Evolutionary conservation across 2,329 filamentous ascomycete genomes (phyloP).

Genomic region (Penicillium corylophilum): DNA sequence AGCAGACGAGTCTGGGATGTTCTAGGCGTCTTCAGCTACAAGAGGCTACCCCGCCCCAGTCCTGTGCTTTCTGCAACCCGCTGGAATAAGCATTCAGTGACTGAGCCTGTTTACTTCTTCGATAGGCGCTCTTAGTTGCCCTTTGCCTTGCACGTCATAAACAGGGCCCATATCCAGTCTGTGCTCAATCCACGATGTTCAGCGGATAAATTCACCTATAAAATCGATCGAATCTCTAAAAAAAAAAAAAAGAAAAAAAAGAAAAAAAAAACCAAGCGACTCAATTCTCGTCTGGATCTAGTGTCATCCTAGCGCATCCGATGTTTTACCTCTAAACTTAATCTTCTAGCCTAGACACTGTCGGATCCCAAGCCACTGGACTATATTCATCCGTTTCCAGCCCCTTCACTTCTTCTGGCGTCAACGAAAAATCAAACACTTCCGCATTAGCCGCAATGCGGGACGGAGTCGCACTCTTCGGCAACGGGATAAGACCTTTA

Average conservation of each 20-base stretch:
- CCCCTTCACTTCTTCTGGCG: constrained; percentile 52
- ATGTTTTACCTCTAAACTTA: not conserved
- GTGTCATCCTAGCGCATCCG: too few relatives aligned
- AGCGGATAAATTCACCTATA: not conserved
- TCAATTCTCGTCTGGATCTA: too few relatives aligned
- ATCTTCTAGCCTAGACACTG: constrained; percentile 12
- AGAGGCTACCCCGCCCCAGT: constrained; percentile 8
- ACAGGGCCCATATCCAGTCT: not conserved
- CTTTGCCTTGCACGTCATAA: not conserved
- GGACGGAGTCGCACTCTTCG: constrained; percentile 55
- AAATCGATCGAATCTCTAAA: too few relatives aligned
- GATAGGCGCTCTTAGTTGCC: not conserved
- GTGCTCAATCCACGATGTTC: not conserved
- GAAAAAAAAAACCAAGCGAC: too few relatives aligned
- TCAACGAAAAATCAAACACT: constrained; percentile 56
- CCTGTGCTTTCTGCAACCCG: constrained; percentile 7
- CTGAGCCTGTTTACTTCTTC: constrained; percentile 4
- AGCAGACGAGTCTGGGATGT: constrained; percentile 3
- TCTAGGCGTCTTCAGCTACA: constrained; percentile 5
- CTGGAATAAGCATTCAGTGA: constrained; percentile 11
- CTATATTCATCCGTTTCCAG: constrained; percentile 53
- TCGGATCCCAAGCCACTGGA: constrained; percentile 56
- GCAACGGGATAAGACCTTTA: constrained; percentile 57
- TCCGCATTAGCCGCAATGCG: constrained; percentile 57
- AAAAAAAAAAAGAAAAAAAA: too few relatives aligned